These are phyloP conservation scores for Acacia crassicarpa DNA, from an alignment of 306 rosid species.

Conservation along the genomic window DNA sequence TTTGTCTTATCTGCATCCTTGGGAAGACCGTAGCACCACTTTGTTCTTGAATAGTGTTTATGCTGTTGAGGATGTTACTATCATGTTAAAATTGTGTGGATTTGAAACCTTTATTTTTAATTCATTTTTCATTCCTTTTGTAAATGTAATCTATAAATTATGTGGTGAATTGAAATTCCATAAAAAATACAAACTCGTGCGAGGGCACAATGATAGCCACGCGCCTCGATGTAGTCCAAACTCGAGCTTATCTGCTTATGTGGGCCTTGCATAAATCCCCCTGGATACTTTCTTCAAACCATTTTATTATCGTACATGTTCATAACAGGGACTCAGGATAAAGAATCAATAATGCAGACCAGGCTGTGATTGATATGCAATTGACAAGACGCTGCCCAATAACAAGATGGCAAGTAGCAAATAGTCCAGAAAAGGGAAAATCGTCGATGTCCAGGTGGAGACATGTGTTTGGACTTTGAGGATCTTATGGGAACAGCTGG, in stretches of 20 bases:
- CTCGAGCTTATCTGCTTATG: constrained; percentile 26
- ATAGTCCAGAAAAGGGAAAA: constrained; percentile 3
- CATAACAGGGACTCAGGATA: neutral
- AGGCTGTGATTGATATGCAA: constrained; percentile 5
- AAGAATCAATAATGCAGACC: neutral
- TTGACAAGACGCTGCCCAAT: constrained; percentile 26
- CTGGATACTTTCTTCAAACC: constrained; percentile 19
- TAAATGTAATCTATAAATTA: neutral
- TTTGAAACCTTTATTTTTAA: neutral
- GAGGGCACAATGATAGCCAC: constrained; percentile 17
- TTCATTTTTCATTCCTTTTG: neutral
- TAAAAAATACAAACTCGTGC: neutral
- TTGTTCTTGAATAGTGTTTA: neutral
- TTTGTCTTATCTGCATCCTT: constrained; percentile 13
- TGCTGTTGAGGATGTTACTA: neutral
- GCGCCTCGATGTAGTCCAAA: constrained; percentile 24
- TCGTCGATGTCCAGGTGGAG: constrained; percentile 18
- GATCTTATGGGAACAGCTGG: constrained; percentile 30
- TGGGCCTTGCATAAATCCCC: constrained; percentile 24
- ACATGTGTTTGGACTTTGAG: constrained; percentile 26
- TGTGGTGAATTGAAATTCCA: neutral
- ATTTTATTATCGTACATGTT: constrained; percentile 13
- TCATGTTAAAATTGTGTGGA: neutral
- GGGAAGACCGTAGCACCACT: neutral
- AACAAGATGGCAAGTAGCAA: constrained; percentile 21